Conservation (phyloP, 306 rosid genomes). For the Pyrus communis region DNA sequence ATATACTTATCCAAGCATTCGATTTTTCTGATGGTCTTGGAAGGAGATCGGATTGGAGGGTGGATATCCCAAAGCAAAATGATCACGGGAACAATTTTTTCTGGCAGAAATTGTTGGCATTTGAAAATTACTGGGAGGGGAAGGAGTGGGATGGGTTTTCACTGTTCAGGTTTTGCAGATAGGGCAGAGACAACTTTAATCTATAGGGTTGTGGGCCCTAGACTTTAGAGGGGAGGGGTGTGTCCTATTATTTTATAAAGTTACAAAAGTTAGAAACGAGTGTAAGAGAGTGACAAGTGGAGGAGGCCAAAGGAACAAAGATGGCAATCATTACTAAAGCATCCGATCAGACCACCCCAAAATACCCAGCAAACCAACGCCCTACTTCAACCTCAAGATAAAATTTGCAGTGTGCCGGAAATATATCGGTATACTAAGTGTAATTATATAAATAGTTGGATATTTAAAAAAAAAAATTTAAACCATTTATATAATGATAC, state of each 20-base stretch:
- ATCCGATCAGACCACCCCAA: constrained; percentile 33
- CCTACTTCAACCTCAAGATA: neutral
- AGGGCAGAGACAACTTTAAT: constrained; percentile 27
- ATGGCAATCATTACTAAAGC: constrained; percentile 57
- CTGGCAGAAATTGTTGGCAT: constrained; percentile 2
- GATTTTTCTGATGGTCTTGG: constrained; percentile 1
- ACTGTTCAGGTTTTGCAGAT: constrained; percentile 6
- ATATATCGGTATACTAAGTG: too few relatives aligned
- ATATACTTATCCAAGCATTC: neutral
- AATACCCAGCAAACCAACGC: constrained; percentile 26
- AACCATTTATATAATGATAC: too few relatives aligned
- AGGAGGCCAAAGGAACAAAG: constrained; percentile 68
- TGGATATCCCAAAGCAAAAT: constrained; percentile 24
- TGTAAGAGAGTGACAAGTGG: constrained; percentile 53
- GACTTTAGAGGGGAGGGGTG: neutral
- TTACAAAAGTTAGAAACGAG: constrained; percentile 26
- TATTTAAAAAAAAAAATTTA: too few relatives aligned
- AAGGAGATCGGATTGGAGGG: neutral
- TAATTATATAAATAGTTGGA: too few relatives aligned
- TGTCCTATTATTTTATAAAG: neutral
- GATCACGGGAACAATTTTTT: constrained; percentile 18
- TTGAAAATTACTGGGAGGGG: constrained; percentile 17
- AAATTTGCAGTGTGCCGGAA: too few relatives aligned
- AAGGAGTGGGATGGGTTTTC: neutral
- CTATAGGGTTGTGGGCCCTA: constrained; percentile 15